A percentile compares a stretch with the other conserved stretches of the same genome.
Evolutionary conservation across 2,329 filamentous ascomycete species (phyloP).

Genomic region (Geosmithia morbida): DNA sequence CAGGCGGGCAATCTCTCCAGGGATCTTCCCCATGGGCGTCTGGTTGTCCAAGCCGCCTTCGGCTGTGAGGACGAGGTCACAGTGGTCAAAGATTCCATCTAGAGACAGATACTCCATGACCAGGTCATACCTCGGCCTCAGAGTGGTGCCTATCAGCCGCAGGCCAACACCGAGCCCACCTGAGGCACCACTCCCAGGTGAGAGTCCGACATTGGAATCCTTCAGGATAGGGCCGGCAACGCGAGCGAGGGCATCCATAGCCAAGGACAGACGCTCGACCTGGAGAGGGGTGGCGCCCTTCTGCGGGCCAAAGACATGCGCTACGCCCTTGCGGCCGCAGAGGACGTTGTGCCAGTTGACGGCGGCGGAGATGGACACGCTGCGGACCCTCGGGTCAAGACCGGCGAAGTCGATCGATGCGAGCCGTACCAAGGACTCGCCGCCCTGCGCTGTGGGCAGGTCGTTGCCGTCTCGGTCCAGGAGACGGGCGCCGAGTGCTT

Average conservation of each 20-base stretch:
- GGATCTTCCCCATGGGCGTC: slow-evolving; percentile 36
- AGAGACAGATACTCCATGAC: slow-evolving; percentile 35
- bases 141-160: slow-evolving; percentile 26
- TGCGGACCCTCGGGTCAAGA: slow-evolving; percentile 13
- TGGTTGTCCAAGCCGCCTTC: slow-evolving; percentile 38
- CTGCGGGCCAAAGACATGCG: slow-evolving; percentile 33
- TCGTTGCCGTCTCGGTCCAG: slow-evolving; percentile 19
- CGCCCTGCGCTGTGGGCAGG: slow-evolving; percentile 23
- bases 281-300: slow-evolving; percentile 31
- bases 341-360: slow-evolving; percentile 37
- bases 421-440: slow-evolving; percentile 20
- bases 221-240: slow-evolving; percentile 17
- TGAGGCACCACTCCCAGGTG: slow-evolving; percentile 33
- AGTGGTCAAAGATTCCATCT: slow-evolving; percentile 26
- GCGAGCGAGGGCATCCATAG: slow-evolving; percentile 24
- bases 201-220: slow-evolving; percentile 16
- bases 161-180: slow-evolving; percentile 35
- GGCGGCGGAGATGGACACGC: slow-evolving; percentile 27
- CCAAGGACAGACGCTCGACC: slow-evolving; percentile 23
- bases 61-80: slow-evolving; percentile 35
- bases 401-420: slow-evolving; percentile 20
- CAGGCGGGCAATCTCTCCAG: slow-evolving; percentile 32
- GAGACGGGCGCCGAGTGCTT: slow-evolving; percentile 32
- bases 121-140: slow-evolving; percentile 31
- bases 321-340: slow-evolving; percentile 31